These are phyloP conservation scores for Urtica urens DNA, from an alignment of 306 rosid genomes.

Conservation along the genomic window DNA sequence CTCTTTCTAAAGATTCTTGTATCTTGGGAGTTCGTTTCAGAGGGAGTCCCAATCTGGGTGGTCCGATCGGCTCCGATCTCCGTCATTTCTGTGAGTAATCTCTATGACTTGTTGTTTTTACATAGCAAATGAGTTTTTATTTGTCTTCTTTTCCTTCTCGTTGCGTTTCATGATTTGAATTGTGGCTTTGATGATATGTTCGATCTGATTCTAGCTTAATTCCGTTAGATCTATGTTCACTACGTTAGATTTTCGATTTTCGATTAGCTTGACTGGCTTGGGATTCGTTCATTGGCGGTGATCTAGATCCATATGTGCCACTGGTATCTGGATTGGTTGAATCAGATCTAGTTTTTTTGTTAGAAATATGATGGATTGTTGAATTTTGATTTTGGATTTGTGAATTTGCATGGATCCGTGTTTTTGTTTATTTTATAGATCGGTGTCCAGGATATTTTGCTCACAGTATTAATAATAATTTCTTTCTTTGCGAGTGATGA, in stretches of 20 bases:
- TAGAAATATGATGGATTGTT: background rate
- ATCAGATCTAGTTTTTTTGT: constrained; percentile 24
- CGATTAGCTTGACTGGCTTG: constrained; percentile 1
- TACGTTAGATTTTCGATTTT: background rate
- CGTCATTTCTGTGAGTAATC: constrained; percentile 18
- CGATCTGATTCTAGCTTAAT: constrained; percentile 23
- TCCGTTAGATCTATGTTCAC: constrained; percentile 37
- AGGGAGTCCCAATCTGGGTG: background rate
- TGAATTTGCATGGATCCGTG: constrained; percentile 18
- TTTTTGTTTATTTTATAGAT: constrained; percentile 10
- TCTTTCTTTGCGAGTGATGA: no score
- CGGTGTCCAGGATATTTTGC: no score
- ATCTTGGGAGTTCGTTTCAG: background rate
- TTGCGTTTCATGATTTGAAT: background rate
- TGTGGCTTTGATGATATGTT: constrained; percentile 7
- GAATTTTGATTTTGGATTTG: background rate
- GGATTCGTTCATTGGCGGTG: background rate
- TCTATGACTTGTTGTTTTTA: background rate
- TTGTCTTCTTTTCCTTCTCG: no score
- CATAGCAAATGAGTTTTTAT: no score
- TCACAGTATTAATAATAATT: no score
- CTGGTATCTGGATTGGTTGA: background rate
- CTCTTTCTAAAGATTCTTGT: background rate
- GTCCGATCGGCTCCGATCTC: constrained; percentile 14
- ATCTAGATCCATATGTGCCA: constrained; percentile 16